Conservation (phyloP, 2,329 filamentous ascomycete genomes). For the Bipolaris cookei region DNA sequence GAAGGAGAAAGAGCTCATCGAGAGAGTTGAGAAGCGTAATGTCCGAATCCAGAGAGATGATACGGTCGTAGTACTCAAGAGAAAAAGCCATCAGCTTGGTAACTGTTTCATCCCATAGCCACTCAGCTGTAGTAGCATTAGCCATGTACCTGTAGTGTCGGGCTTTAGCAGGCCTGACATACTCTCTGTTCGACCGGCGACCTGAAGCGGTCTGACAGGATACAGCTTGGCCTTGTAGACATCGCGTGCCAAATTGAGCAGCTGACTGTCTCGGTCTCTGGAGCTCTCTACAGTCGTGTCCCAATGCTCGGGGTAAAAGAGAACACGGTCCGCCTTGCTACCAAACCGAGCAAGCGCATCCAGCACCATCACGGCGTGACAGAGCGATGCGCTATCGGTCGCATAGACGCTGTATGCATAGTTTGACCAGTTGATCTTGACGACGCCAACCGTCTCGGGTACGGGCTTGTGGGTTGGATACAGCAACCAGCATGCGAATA, state of each 20-base stretch:
- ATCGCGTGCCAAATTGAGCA: slow-evolving; percentile 57
- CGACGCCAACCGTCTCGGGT: slow-evolving; percentile 12
- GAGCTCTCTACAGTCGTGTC: slow-evolving; percentile 38
- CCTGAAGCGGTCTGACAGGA: slow-evolving; percentile 53
- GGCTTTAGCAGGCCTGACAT: slow-evolving; percentile 19
- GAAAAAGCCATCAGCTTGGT: slow-evolving; percentile 74
- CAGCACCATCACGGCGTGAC: slow-evolving; percentile 54
- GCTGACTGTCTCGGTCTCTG: slow-evolving; percentile 51
- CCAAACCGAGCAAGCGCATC: slow-evolving; percentile 52
- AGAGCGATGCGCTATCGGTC: slow-evolving; percentile 52
- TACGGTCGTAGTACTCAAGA: slow-evolving; percentile 66
- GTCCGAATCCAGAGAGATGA: slow-evolving; percentile 68
- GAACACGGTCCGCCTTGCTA: slow-evolving; percentile 54
- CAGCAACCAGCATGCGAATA: slow-evolving; percentile 39
- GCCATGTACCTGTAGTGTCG: slow-evolving; percentile 16
- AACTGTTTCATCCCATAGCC: slow-evolving; percentile 67
- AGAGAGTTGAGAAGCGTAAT: slow-evolving; percentile 66
- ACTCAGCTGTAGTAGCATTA: slow-evolving; percentile 39
- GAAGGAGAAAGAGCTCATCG: slow-evolving; percentile 75
- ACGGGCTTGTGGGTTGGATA: slow-evolving; percentile 24
- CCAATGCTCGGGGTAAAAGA: slow-evolving; percentile 54
- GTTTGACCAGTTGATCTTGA: slow-evolving; percentile 46
- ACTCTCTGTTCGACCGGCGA: slow-evolving; percentile 45
- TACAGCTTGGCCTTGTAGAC: slow-evolving; percentile 58
- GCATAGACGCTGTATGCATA: slow-evolving; percentile 55